phyloP scores from a whole-genome alignment of 306 rosid genomes.

The Vigna unguiculata region DNA sequence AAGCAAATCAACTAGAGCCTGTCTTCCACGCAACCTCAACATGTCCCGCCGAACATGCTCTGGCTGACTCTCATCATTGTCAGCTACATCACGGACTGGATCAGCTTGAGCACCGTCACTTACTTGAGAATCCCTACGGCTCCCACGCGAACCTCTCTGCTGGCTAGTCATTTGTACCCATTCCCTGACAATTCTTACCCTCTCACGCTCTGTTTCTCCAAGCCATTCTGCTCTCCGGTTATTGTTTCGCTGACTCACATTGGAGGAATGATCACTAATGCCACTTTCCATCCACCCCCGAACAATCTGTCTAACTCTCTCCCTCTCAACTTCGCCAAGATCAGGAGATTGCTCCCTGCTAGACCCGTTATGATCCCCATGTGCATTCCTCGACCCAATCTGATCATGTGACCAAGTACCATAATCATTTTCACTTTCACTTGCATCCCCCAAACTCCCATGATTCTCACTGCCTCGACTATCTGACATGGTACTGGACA shows the following conservation, averaged over 20 bases:
- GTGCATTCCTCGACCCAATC: conserved; percentile 66
- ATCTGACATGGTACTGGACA: conserved; percentile 73
- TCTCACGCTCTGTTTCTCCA: conserved; percentile 99
- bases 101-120: conserved; percentile 64
- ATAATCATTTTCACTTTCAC: conserved; percentile 94
- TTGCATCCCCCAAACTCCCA: conserved; percentile 88
- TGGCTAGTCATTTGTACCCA: conserved; percentile 99
- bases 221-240: conserved; percentile 94
- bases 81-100: conserved; percentile 62
- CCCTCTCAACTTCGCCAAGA: conserved; percentile 99
- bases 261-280: conserved; percentile 78
- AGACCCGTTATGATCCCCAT: conserved; percentile 63
- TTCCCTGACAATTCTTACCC: conserved; percentile 97
- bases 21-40: conserved; percentile 95
- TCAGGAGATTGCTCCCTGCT: conserved; percentile 99
- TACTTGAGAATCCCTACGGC: conserved; percentile 74
- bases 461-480: conserved; percentile 86
- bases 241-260: conserved; percentile 73
- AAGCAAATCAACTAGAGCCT: conserved; percentile 91
- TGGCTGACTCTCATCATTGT: conserved; percentile 87
- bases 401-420: conserved; percentile 89
- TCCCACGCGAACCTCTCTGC: conserved; percentile 90
- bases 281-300: conserved; percentile 99
- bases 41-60: conserved; percentile 90
- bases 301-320: conserved; percentile 96